Evolutionary conservation across 1,284 basidiomycete species (phyloP).

Genomic region (Ceratobasidium theobromae): DNA sequence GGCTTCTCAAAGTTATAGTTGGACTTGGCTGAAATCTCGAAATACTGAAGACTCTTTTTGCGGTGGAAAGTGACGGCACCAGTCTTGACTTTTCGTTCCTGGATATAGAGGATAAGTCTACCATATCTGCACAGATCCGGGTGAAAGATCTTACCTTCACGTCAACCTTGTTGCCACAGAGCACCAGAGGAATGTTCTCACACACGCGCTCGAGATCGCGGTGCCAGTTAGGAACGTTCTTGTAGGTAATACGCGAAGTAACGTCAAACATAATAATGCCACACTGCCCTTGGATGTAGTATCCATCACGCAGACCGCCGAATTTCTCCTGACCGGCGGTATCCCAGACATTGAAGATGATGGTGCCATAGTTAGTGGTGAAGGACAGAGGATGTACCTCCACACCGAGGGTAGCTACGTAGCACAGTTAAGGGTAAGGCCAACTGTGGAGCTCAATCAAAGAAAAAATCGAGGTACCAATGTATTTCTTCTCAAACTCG

Average conservation of each 20-base stretch:
- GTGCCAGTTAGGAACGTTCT: slow-evolving; percentile 99
- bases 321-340: slow-evolving; percentile 99
- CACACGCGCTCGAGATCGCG: slow-evolving; percentile 99
- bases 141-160: slow-evolving; percentile 80
- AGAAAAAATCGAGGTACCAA: slow-evolving; percentile 59
- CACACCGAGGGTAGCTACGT: slow-evolving; percentile 93
- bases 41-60: slow-evolving; percentile 99
- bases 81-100: slow-evolving; percentile 99
- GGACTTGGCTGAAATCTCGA: slow-evolving; percentile 99
- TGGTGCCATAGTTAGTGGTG: slow-evolving; percentile 97
- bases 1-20: slow-evolving; percentile 99
- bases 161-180: slow-evolving; percentile 99
- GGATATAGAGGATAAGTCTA: slow-evolving; percentile 31
- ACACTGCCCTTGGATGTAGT: slow-evolving; percentile 99
- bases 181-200: slow-evolving; percentile 98
- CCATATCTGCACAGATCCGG: not conserved
- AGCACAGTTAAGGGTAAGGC: slow-evolving; percentile 34
- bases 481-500: slow-evolving; percentile 99
- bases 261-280: slow-evolving; percentile 99
- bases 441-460: not conserved
- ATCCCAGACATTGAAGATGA: slow-evolving; percentile 99
- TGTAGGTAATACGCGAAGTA: slow-evolving; percentile 99
- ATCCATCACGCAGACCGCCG: slow-evolving; percentile 95
- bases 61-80: slow-evolving; percentile 98
- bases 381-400: slow-evolving; percentile 97